A percentile compares a stretch with the other conserved stretches of the same genome.
Evolutionary conservation across 176 grass and related monocot genomes (phyloP).

Genomic region (Bonia amplexicaulis): DNA sequence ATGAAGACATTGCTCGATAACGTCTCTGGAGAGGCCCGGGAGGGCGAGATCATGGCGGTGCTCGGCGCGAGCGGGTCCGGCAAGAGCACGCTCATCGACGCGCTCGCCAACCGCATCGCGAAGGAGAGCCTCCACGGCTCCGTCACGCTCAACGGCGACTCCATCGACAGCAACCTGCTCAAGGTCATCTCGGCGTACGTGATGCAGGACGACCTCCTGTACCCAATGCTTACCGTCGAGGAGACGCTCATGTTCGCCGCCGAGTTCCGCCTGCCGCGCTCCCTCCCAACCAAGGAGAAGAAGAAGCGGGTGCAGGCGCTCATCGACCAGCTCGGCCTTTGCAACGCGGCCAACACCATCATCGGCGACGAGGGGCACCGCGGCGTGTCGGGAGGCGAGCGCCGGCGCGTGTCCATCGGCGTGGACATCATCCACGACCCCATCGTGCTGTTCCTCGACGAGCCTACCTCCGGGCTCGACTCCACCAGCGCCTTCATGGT

Average conservation of each 20-base stretch:
- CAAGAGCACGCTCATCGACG: slow-evolving; percentile 96
- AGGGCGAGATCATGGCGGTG: slow-evolving; percentile 96
- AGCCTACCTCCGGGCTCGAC: slow-evolving; percentile 95
- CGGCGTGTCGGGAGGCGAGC: slow-evolving; percentile 89
- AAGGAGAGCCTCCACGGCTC: slow-evolving; percentile 83
- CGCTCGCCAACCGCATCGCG: slow-evolving; percentile 80
- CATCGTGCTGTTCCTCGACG: slow-evolving; percentile 92
- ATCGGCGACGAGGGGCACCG: slow-evolving; percentile 97
- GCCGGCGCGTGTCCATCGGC: slow-evolving; percentile 89
- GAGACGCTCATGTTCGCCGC: slow-evolving; percentile 98
- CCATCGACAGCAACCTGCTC: slow-evolving; percentile 65
- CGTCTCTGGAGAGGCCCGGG: slow-evolving; percentile 81
- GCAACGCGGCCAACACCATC: slow-evolving; percentile 71
- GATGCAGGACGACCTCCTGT: slow-evolving; percentile 94
- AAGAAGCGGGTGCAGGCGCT: slow-evolving; percentile 77
- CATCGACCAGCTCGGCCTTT: slow-evolving; percentile 88
- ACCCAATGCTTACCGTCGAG: slow-evolving; percentile 96
- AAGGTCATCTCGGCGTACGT: slow-evolving; percentile 98
- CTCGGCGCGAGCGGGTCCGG: slow-evolving; percentile 93
- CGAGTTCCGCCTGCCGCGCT: slow-evolving; percentile 93
- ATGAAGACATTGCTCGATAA: slow-evolving; percentile 74
- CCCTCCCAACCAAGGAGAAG: slow-evolving; percentile 68
- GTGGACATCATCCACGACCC: slow-evolving; percentile 97
- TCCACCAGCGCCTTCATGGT: slow-evolving; percentile 99
- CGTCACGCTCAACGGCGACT: slow-evolving; percentile 80